Percentiles rank a stretch among this genome's conserved stretches.
Evolutionary conservation across 148 eudicot species (phyloP).

Genomic region (Suaeda aralocaspica): DNA sequence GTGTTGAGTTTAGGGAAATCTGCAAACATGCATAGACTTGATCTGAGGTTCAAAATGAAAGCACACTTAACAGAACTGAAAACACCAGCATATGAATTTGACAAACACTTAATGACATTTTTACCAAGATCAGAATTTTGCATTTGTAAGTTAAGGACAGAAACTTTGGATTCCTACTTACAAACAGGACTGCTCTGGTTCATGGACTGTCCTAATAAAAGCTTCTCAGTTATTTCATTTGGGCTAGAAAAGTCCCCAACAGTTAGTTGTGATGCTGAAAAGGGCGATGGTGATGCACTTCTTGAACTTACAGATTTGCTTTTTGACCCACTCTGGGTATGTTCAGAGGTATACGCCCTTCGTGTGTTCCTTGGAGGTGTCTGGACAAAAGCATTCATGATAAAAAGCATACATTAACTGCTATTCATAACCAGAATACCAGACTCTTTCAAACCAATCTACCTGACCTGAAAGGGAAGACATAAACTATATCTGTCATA

Average conservation of each 20-base stretch:
- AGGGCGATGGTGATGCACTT: slow-evolving; percentile 34
- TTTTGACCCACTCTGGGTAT: slow-evolving; percentile 26
- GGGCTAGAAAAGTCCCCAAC: slow-evolving; percentile 35
- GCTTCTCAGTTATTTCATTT: slow-evolving; percentile 24
- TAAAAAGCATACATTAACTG: not conserved
- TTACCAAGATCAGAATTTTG: not conserved
- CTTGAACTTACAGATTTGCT: slow-evolving; percentile 31
- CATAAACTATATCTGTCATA: not conserved
- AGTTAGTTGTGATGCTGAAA: slow-evolving; percentile 10
- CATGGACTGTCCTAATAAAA: slow-evolving; percentile 27
- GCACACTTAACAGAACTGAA: not conserved
- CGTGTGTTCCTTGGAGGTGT: slow-evolving; percentile 36
- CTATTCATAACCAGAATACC: not conserved
- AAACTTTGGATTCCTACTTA: not conserved
- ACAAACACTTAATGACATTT: not conserved
- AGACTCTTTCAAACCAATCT: not conserved
- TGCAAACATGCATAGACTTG: slow-evolving; percentile 10
- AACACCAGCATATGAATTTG: not conserved
- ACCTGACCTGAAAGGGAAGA: not conserved
- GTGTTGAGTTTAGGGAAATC: slow-evolving; percentile 4
- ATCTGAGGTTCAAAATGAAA: slow-evolving; percentile 3
- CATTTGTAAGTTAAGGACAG: not conserved
- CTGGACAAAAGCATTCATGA: slow-evolving; percentile 16
- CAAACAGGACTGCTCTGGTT: slow-evolving; percentile 26
- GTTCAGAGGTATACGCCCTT: slow-evolving; percentile 30